phyloP scores from a whole-genome alignment of 768 basidiomycete genomes.

The Tricholoma bakamatsutake region DNA sequence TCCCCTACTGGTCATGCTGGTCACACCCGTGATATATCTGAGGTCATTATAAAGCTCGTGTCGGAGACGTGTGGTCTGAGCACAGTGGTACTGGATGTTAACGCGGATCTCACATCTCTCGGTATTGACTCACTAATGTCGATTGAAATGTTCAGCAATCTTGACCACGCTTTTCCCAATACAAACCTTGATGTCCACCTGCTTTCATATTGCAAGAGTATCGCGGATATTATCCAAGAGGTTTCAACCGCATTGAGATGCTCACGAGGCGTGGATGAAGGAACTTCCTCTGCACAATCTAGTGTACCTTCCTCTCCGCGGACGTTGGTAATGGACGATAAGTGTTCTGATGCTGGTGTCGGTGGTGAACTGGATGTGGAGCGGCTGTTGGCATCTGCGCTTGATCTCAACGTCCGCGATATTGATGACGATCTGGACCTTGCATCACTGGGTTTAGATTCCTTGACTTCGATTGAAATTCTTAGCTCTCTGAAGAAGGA shows the following conservation, averaged over 20 bases:
- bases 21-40: conserved; percentile 16
- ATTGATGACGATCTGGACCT: conserved; percentile 43
- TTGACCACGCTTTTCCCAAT: conserved; percentile 30
- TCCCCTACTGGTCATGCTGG: neutral
- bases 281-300: conserved; percentile 8
- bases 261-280: neutral
- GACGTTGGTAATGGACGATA: conserved; percentile 36
- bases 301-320: conserved; percentile 27
- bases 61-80: conserved; percentile 37
- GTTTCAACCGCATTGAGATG: conserved; percentile 15
- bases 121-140: conserved; percentile 63
- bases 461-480: conserved; percentile 58
- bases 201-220: conserved; percentile 29
- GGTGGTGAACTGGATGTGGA: conserved; percentile 27
- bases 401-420: conserved; percentile 33
- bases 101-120: conserved; percentile 42
- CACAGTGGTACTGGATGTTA: conserved; percentile 25
- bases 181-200: conserved; percentile 22
- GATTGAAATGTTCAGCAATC: conserved; percentile 43
- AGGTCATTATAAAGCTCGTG: conserved; percentile 30
- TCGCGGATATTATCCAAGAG: conserved; percentile 29
- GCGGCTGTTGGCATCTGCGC: conserved; percentile 36
- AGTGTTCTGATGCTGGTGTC: conserved; percentile 16
- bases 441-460: conserved; percentile 53
- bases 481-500: conserved; percentile 40